phyloP scores from a whole-genome alignment of 2,329 filamentous ascomycete genomes.

The Aspergillus oerlinghausenensis region DNA sequence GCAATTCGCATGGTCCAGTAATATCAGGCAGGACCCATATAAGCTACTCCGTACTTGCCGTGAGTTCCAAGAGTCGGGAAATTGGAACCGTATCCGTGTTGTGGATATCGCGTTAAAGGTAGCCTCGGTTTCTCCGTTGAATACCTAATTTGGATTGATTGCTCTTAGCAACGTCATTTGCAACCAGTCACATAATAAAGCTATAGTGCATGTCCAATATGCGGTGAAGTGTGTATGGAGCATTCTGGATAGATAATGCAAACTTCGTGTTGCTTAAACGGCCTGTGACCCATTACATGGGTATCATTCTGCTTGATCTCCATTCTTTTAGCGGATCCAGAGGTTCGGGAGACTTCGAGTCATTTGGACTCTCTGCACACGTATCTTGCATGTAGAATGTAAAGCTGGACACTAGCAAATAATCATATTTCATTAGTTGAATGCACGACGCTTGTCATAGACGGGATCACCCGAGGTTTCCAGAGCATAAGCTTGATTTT shows the following conservation, averaged over 20 bases:
- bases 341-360: background rate
- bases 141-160: conserved; percentile 7
- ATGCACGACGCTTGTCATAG: conserved; percentile 20
- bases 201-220: background rate
- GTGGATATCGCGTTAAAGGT: too few relatives aligned
- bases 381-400: conserved; percentile 11
- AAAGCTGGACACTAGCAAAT: conserved; percentile 5
- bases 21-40: background rate
- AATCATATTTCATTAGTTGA: conserved; percentile 6
- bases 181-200: conserved; percentile 13
- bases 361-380: conserved; percentile 7
- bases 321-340: background rate
- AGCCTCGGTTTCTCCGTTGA: background rate
- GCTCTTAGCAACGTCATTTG: conserved; percentile 1
- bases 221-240: background rate
- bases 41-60: background rate
- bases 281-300: conserved; percentile 1
- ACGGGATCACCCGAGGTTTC: conserved; percentile 21
- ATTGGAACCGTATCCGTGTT: background rate
- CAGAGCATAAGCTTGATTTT: conserved; percentile 8
- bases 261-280: conserved; percentile 8
- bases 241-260: background rate
- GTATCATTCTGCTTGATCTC: conserved; percentile 1
- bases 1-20: background rate
- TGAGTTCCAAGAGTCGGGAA: background rate